Evolutionary conservation across 768 basidiomycete genomes (phyloP).

Genomic region (Termitomyces heimii): DNA sequence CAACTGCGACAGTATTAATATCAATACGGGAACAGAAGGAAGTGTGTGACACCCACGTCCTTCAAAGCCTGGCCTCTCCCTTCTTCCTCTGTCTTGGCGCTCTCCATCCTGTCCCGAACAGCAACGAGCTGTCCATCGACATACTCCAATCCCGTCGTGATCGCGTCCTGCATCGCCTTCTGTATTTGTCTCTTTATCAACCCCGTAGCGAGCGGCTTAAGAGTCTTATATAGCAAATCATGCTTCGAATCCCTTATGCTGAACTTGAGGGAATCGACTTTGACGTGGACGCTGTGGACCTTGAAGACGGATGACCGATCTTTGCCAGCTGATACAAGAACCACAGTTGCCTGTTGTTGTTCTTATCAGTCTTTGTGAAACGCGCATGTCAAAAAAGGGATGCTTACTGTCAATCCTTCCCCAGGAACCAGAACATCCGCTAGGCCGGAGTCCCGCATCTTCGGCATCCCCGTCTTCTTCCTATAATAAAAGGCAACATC

Average conservation of each 20-base stretch:
- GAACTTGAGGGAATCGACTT: slow-evolving; percentile 86
- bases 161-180: slow-evolving; percentile 53
- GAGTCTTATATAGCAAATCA: slow-evolving; percentile 80
- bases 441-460: slow-evolving; percentile 74
- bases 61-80: slow-evolving; percentile 46
- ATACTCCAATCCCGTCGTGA: slow-evolving; percentile 80
- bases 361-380: background rate
- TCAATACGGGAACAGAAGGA: background rate
- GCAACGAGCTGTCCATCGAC: slow-evolving; percentile 84
- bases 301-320: slow-evolving; percentile 70
- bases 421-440: slow-evolving; percentile 87
- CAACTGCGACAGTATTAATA: slow-evolving; percentile 29
- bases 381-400: background rate
- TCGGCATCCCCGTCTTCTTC: slow-evolving; percentile 80
- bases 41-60: slow-evolving; percentile 33
- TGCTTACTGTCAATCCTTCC: slow-evolving; percentile 60
- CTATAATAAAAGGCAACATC: slow-evolving; percentile 91
- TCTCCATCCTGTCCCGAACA: slow-evolving; percentile 77
- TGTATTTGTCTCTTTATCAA: slow-evolving; percentile 73
- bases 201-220: slow-evolving; percentile 73
- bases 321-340: slow-evolving; percentile 52
- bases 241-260: slow-evolving; percentile 90
- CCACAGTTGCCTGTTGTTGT: slow-evolving; percentile 43
- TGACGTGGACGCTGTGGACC: slow-evolving; percentile 66
- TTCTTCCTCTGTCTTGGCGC: slow-evolving; percentile 36